Evolutionary conservation across 78 protist species (phyloP).

Genomic region (Chrysochromulina parva): DNA sequence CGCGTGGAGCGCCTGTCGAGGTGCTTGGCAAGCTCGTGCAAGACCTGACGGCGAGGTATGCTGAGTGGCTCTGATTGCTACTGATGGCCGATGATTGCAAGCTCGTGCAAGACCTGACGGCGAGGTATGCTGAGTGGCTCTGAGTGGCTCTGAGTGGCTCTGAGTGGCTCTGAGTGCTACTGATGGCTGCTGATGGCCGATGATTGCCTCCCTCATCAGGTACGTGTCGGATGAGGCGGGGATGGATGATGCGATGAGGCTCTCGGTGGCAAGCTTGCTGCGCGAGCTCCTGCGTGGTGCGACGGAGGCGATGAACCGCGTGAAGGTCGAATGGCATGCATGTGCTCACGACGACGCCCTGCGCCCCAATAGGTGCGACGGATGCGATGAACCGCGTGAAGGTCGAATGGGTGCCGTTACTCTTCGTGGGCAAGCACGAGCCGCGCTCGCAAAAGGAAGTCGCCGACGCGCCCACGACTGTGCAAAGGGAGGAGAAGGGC

Average conservation of each 20-base stretch:
- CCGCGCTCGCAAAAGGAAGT: neutral
- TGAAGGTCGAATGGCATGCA: too few relatives aligned
- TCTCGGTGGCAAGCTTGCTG: neutral
- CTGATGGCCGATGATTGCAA: neutral
- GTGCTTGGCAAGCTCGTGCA: neutral
- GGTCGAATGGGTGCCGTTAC: neutral
- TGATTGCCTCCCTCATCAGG: too few relatives aligned
- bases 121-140: neutral
- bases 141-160: neutral
- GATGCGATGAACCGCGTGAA: neutral
- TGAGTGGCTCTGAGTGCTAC: too few relatives aligned
- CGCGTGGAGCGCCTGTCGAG: neutral
- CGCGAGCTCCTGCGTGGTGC: neutral
- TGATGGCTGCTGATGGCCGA: too few relatives aligned
- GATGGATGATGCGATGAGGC: neutral
- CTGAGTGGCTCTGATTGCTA: too few relatives aligned
- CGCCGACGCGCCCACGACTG: neutral
- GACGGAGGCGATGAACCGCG: neutral
- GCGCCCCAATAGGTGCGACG: too few relatives aligned
- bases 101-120: neutral
- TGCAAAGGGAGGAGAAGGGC: neutral
- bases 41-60: neutral
- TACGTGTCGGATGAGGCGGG: neutral
- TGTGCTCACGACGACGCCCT: too few relatives aligned
- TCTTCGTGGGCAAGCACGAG: neutral